Evolutionary conservation across 2,329 filamentous ascomycete species (phyloP), one percentile per base, ranked within the genome.

Genomic region (Fusarium sp.): DNA sequence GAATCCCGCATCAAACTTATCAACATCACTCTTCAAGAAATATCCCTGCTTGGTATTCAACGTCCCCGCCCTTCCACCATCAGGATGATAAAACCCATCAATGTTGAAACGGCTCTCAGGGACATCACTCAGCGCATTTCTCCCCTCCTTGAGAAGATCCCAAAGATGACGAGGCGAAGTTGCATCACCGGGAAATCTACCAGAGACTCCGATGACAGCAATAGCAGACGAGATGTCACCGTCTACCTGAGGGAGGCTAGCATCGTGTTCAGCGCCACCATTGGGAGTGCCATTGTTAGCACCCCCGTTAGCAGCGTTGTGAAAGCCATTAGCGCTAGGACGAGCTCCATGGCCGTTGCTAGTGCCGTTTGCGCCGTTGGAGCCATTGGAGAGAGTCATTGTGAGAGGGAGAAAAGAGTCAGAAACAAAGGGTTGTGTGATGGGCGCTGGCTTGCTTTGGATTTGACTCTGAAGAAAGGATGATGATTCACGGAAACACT

Each of bases 341-440:
- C 42, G 32, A 48, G 28, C 32, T 58, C 41, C 30, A 58, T 36
- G 28, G 39, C 41, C 39, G 30, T 58, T 58, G 55, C 41, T 26
- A 48, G 30, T 58, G 55, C 55, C 28, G 28, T 41, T 39, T 51
- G 47, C 58, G 34, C 58, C 48, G 50, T 55, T 62, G 24, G 26
- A 28, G 48, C 58, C 47, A 42, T 62, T 62, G 32, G 47, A 62
- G 50, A 62, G 34, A 39, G 58, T 34, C 58, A 62, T 62, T n/a
- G 15, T 62, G 58, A n/a, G 36, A 41, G 8, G 12, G 17, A 6
- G 6, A 10, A 24, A 42, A 42, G 52, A 42, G 34, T 56, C 52
- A 56, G 36, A 56, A 38, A 42, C 52, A 56, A 42, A 42, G 34
- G 10, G 5, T 42, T 30, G 9, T 18, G 20, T 42, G 15, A 56